phyloP scores from a whole-genome alignment of 345 rosid species.

The Corymbia maculata region DNA sequence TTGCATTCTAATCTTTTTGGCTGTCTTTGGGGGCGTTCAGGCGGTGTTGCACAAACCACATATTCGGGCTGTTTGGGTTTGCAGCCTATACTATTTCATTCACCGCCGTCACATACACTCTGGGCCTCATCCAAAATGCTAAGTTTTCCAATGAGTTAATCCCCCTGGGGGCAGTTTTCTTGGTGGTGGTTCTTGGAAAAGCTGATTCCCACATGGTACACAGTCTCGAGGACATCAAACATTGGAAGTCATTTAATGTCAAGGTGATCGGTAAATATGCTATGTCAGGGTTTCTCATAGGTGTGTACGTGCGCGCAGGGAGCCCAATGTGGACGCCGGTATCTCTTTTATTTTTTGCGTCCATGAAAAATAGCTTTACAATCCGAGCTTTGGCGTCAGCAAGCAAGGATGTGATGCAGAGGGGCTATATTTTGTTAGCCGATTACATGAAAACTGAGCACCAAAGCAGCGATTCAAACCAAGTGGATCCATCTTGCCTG shows the following conservation, averaged over 20 bases:
- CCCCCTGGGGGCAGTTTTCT: not conserved
- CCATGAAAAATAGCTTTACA: fast-evolving
- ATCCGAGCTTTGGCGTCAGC: not conserved
- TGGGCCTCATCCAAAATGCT: not conserved
- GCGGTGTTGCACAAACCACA: not conserved
- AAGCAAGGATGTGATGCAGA: not conserved
- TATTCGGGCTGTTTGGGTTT: not conserved
- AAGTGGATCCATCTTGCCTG: not conserved
- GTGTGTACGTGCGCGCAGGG: fast-evolving
- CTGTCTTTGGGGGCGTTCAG: not conserved
- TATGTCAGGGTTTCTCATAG: too few relatives aligned
- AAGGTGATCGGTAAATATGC: fast-evolving
- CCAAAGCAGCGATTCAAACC: not conserved
- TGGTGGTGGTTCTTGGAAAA: not conserved
- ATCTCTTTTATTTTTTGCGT: too few relatives aligned
- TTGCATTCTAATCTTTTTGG: too few relatives aligned
- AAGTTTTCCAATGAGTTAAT: not conserved
- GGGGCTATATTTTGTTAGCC: fast-evolving
- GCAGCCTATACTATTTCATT: not conserved
- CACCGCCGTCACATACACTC: not conserved
- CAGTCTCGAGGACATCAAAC: not conserved
- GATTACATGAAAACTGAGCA: not conserved
- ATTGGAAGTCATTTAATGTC: not conserved
- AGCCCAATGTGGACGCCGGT: not conserved
- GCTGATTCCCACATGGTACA: not conserved